Evolutionary conservation across 2,329 filamentous ascomycete genomes (phyloP).

Genomic region (Pyrenochaeta sp.): DNA sequence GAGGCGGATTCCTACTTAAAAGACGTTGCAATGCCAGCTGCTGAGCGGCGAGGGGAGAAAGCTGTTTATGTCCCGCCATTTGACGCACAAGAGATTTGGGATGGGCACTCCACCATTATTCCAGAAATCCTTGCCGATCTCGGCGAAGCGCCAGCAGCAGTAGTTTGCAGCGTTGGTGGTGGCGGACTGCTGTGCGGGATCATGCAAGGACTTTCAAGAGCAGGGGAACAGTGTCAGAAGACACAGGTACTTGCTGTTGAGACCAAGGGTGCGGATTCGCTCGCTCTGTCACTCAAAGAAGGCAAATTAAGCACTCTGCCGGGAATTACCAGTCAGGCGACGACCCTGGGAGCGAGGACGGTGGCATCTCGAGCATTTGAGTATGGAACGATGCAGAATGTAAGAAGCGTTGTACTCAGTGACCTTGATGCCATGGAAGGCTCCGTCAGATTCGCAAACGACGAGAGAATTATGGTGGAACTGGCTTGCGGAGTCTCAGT

Average conservation of each 20-base stretch:
- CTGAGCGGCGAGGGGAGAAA: conserved; percentile 12
- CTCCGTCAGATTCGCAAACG: conserved; percentile 77
- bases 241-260: conserved; percentile 72
- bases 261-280: conserved; percentile 75
- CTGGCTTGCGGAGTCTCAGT: conserved; percentile 80
- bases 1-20: conserved; percentile 72
- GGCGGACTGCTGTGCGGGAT: conserved; percentile 79
- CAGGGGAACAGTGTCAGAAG: conserved; percentile 29
- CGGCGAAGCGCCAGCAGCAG: conserved; percentile 63
- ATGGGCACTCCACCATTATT: conserved; percentile 66
- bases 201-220: conserved; percentile 70
- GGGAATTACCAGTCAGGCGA: conserved; percentile 76
- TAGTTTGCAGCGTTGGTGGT: conserved; percentile 79
- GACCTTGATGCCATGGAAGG: conserved; percentile 80
- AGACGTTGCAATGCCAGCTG: conserved; percentile 57
- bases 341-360: conserved; percentile 71
- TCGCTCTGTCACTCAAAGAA: conserved; percentile 66
- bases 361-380: conserved; percentile 72
- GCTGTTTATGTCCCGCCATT: conserved; percentile 71
- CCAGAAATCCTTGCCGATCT: conserved; percentile 51
- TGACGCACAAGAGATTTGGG: conserved; percentile 70
- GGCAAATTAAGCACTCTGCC: conserved; percentile 66
- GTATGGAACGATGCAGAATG: conserved; percentile 59
- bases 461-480: conserved; percentile 81
- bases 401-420: conserved; percentile 68